These are phyloP conservation scores for Orbilia ellipsospora DNA, from an alignment of 2,329 filamentous ascomycete species.

Conservation along the genomic window DNA sequence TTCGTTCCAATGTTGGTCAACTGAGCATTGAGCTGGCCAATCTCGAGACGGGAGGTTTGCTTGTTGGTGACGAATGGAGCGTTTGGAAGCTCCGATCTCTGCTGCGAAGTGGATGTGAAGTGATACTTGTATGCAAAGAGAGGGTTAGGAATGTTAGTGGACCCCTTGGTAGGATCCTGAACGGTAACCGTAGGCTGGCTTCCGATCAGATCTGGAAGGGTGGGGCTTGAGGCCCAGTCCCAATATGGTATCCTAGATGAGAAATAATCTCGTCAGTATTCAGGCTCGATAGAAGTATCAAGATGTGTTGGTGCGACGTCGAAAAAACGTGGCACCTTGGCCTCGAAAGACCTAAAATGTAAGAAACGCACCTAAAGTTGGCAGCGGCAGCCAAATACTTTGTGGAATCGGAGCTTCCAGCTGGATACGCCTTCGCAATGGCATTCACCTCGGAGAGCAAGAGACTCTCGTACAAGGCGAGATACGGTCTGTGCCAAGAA, in stretches of 20 bases:
- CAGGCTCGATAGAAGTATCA: not conserved
- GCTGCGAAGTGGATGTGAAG: constrained; percentile 11
- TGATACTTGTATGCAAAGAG: constrained; percentile 71
- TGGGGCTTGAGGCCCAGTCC: constrained; percentile 66
- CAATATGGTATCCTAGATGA: constrained; percentile 62
- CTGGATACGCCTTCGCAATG: constrained; percentile 38
- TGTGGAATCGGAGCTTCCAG: constrained; percentile 17
- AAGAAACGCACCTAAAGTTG: constrained; percentile 31
- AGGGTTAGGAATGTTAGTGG: constrained; percentile 71
- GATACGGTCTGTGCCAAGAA: constrained; percentile 85
- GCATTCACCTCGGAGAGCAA: constrained; percentile 35
- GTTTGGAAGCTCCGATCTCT: constrained; percentile 16
- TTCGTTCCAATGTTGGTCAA: constrained; percentile 47
- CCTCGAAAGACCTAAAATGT: no score
- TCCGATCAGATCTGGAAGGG: constrained; percentile 53
- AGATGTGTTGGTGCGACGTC: constrained; percentile 29
- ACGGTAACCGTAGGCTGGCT: constrained; percentile 63
- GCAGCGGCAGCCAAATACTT: constrained; percentile 23
- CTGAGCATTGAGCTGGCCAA: constrained; percentile 20
- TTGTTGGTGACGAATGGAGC: constrained; percentile 13
- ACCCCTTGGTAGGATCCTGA: constrained; percentile 68
- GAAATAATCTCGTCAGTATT: constrained; percentile 17
- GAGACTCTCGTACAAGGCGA: constrained; percentile 65
- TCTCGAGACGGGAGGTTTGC: constrained; percentile 23
- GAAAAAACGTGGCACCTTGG: constrained; percentile 25